These are phyloP conservation scores for Hymenoscyphus salicellus DNA, from an alignment of 2,329 filamentous ascomycete genomes.

Conservation along the genomic window DNA sequence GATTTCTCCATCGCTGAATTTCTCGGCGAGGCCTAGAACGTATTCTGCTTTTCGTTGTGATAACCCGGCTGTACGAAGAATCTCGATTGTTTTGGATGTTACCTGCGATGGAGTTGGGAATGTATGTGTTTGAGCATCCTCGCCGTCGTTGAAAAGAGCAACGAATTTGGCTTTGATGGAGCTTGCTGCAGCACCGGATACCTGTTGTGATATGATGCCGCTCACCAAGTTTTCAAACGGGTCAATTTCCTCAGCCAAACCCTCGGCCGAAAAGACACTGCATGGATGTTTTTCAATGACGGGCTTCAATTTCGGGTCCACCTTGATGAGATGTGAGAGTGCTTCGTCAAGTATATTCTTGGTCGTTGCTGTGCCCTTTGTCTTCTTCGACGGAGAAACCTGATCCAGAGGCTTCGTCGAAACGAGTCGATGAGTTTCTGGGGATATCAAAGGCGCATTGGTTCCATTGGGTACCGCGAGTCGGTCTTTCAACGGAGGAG, in stretches of 20 bases:
- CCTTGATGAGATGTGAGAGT: slow-evolving; percentile 66
- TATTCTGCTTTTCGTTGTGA: slow-evolving; percentile 97
- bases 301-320: slow-evolving; percentile 68
- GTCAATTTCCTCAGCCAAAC: slow-evolving; percentile 80
- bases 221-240: slow-evolving; percentile 81
- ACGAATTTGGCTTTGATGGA: slow-evolving; percentile 87
- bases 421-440: slow-evolving; percentile 63
- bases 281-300: slow-evolving; percentile 75
- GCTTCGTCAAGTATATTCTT: slow-evolving; percentile 72
- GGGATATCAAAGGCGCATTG: slow-evolving; percentile 70
- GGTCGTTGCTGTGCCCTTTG: slow-evolving; percentile 49
- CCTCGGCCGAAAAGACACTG: slow-evolving; percentile 73
- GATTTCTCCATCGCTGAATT: slow-evolving; percentile 74
- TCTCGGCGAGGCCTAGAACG: slow-evolving; percentile 77
- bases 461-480: slow-evolving; percentile 62
- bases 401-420: slow-evolving; percentile 48
- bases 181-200: slow-evolving; percentile 80
- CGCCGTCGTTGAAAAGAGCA: slow-evolving; percentile 57
- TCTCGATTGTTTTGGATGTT: slow-evolving; percentile 57
- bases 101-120: slow-evolving; percentile 81
- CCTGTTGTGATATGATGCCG: slow-evolving; percentile 91
- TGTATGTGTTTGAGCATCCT: slow-evolving; percentile 28
- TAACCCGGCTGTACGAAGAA: slow-evolving; percentile 78
- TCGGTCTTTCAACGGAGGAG: slow-evolving; percentile 41
- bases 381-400: slow-evolving; percentile 55